Base-by-base conservation (phyloP, 2,329 filamentous ascomycete genomes). In the Rutstroemia sp. region DNA sequence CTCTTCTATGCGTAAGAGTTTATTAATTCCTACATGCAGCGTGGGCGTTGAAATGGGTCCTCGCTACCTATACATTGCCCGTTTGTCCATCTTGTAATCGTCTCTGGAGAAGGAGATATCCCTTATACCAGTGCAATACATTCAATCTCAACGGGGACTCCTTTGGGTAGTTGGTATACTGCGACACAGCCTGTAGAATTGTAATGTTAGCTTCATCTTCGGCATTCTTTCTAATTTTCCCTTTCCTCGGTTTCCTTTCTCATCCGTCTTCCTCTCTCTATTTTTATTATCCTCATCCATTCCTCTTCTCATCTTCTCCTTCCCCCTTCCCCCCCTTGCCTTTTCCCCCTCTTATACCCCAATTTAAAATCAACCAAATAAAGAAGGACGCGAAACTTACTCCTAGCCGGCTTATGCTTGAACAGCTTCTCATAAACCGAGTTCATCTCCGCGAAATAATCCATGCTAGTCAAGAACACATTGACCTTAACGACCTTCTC, bases 101-200 rank as follows among this genome's bases (percentile, higher is more conserved):
- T 12, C 30, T 10, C 10, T 12, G 10, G 9, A 34, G 9, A 10
- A 34, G 9, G 2, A 5, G 10, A 34, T 34, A 34, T 25, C 1
- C 34, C 12, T 59, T 72, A 84, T 60, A 83, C 79, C 57, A 88
- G 77, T 60, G 90, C 90, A 77, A 94, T 89, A 69, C 85, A 89
- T 80, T 96, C 91, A 71, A 96, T 94, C 80, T 96, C 92, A 14
- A 96, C 86, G 54, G 90, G 87, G 30, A 92, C 91, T 56, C 86
- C 85, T 80, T 92, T 90, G 61, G 91, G 91, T 64, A 96, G 80
- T 67, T 89, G 85, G 78, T 95, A 92, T 63, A 95, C 92, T 8
- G 92, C 91, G 56, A 96, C 89, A 69, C 91, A 96, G 49, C 52
- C 52, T 55, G 9, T 34, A 50, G n/a, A n/a, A 12, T 3, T 25